Conservation (phyloP, 768 basidiomycete species). For the Strobilomyces dryophilus region DNA sequence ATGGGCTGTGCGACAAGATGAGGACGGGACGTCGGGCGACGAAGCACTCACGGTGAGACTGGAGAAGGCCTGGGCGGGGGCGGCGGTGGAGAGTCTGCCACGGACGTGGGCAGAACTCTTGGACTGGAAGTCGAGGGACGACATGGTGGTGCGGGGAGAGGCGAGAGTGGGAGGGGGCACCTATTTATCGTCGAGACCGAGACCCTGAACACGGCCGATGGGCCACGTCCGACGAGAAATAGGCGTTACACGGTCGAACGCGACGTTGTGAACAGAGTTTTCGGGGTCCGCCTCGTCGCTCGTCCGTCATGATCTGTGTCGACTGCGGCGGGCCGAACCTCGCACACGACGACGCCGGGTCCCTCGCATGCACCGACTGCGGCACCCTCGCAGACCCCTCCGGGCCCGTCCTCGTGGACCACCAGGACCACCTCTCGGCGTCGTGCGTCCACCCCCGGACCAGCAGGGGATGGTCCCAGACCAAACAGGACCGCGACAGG, state of each 20-base stretch:
- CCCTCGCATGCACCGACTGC: conserved; percentile 64
- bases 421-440: conserved; percentile 31
- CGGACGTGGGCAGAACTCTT: conserved; percentile 58
- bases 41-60: conserved; percentile 57
- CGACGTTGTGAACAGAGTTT: conserved; percentile 20
- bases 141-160: conserved; percentile 40
- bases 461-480: conserved; percentile 56
- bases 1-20: conserved; percentile 54
- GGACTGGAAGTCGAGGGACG: conserved; percentile 51
- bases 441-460: conserved; percentile 49
- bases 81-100: conserved; percentile 63
- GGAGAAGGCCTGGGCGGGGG: conserved; percentile 56
- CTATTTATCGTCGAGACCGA: conserved; percentile 30
- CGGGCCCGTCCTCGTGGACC: conserved; percentile 55
- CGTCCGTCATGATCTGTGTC: conserved; percentile 34
- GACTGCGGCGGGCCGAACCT: conserved; percentile 51
- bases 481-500: conserved; percentile 58
- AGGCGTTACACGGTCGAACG: conserved; percentile 6
- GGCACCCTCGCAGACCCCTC: conserved; percentile 65
- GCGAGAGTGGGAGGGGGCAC: conserved; percentile 1
- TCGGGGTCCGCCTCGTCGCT: conserved; percentile 16
- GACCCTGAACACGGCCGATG: conserved; percentile 25
- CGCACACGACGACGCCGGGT: conserved; percentile 56
- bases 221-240: background rate
- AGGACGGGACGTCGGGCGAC: conserved; percentile 1